Percentiles rank a stretch among this genome's conserved stretches.
Conservation (phyloP, 805 yeast species). For the Candida piceae region DNA sequence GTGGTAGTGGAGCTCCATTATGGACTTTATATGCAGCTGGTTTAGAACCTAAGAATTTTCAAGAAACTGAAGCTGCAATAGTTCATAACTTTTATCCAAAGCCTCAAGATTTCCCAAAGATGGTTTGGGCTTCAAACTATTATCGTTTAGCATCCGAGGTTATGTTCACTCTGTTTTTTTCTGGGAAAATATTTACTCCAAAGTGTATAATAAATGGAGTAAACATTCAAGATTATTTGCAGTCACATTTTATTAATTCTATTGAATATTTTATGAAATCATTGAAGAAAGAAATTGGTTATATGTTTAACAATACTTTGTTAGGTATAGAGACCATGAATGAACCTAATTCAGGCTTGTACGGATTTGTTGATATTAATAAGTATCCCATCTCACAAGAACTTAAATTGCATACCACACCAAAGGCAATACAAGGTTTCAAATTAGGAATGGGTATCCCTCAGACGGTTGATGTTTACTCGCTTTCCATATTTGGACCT, state of each 20-base stretch:
- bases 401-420: conserved; percentile 73
- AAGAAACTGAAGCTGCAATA: conserved; percentile 71
- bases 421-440: conserved; percentile 73
- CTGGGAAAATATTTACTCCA: conserved; percentile 75
- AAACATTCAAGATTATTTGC: conserved; percentile 76
- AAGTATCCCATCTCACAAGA: conserved; percentile 56
- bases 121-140: conserved; percentile 93
- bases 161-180: conserved; percentile 83
- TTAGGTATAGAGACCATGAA: conserved; percentile 82
- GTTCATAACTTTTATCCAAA: conserved; percentile 55
- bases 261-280: conserved; percentile 41
- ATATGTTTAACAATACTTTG: conserved; percentile 42
- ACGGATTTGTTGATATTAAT: conserved; percentile 56
- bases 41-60: conserved; percentile 68
- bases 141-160: conserved; percentile 66
- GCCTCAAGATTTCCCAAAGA: conserved; percentile 57
- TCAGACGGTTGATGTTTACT: conserved; percentile 62
- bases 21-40: conserved; percentile 94
- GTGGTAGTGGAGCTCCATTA: conserved; percentile 91
- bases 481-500: conserved; percentile 74
- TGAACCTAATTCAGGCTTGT: conserved; percentile 77
- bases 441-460: conserved; percentile 74
- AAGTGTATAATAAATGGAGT: conserved; percentile 62
- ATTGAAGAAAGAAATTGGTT: conserved; percentile 38
- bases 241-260: conserved; percentile 54